phyloP scores from a whole-genome alignment of 306 rosid genomes.

The Trifolium fragiferum region DNA sequence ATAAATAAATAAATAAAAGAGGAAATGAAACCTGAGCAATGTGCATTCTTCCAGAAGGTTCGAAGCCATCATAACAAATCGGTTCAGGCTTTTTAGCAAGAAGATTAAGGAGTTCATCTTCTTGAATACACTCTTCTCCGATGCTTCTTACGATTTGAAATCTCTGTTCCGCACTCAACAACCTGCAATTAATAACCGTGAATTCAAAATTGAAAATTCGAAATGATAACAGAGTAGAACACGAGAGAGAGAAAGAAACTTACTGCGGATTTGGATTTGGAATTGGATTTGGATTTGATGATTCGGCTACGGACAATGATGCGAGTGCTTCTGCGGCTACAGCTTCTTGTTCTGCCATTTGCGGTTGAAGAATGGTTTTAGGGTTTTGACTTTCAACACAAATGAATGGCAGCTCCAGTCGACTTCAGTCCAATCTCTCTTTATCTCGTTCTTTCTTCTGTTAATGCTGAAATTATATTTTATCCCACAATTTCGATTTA shows the following conservation, averaged over 20 bases:
- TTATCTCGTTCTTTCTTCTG: too few relatives aligned
- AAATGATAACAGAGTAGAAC: neutral
- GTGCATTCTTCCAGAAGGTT: slow-evolving; percentile 96
- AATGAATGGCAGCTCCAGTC: neutral
- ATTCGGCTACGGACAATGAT: slow-evolving; percentile 23
- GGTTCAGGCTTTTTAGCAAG: slow-evolving; percentile 75
- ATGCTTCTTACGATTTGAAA: slow-evolving; percentile 66
- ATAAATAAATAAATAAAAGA: neutral
- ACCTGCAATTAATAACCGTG: neutral
- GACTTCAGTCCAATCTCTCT: neutral
- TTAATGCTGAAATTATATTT: too few relatives aligned
- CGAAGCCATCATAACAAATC: slow-evolving; percentile 86
- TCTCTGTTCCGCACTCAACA: slow-evolving; percentile 63
- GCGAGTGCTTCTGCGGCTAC: slow-evolving; percentile 42
- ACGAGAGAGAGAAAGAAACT: neutral
- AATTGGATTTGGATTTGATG: slow-evolving; percentile 41
- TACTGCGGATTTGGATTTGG: slow-evolving; percentile 43
- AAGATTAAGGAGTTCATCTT: slow-evolving; percentile 74
- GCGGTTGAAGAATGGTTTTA: neutral
- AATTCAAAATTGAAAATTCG: neutral
- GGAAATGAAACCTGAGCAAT: slow-evolving; percentile 74
- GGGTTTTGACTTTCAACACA: slow-evolving; percentile 13
- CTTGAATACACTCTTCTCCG: slow-evolving; percentile 91
- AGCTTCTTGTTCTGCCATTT: neutral
- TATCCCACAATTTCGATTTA: too few relatives aligned